Conservation (phyloP, 2,329 filamentous ascomycete species). For the Claviceps quebecensis region DNA sequence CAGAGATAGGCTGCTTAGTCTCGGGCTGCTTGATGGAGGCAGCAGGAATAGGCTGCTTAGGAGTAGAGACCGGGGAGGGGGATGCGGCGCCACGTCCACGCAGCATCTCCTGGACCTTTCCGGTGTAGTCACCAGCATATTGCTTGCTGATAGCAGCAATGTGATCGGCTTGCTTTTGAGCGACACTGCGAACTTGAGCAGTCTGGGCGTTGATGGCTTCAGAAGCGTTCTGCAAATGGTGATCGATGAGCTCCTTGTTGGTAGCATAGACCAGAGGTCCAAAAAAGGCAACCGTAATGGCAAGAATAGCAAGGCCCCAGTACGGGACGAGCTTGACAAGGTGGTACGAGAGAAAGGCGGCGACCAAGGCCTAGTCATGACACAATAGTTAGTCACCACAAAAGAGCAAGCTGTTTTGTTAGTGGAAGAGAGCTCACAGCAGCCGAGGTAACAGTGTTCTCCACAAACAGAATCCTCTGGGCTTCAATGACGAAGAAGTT, state of each 20-base stretch:
- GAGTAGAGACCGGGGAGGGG: conserved; percentile 22
- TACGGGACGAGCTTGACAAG: conserved; percentile 56
- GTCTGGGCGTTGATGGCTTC: conserved; percentile 49
- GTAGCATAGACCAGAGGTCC: conserved; percentile 49
- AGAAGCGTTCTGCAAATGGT: conserved; percentile 42
- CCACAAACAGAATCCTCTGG: conserved; percentile 53
- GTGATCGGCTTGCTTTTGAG: conserved; percentile 49
- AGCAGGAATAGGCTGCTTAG: conserved; percentile 19
- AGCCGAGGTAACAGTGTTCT: conserved; percentile 47
- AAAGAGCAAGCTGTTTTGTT: conserved; percentile 5
- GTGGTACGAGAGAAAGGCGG: conserved; percentile 51
- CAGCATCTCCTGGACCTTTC: conserved; percentile 52
- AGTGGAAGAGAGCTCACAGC: conserved; percentile 33
- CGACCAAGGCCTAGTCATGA: conserved; percentile 36
- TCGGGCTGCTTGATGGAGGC: not conserved
- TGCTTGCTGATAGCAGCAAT: conserved; percentile 51
- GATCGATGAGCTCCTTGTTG: conserved; percentile 58
- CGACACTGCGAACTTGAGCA: conserved; percentile 44
- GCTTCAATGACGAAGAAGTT: conserved; percentile 61
- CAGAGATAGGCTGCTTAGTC: conserved; percentile 17
- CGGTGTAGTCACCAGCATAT: conserved; percentile 53
- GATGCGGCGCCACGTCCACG: conserved; percentile 32
- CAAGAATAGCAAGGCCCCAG: conserved; percentile 52
- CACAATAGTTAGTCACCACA: not conserved
- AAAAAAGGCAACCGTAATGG: conserved; percentile 45